Evolutionary conservation across 768 basidiomycete genomes (phyloP).

Genomic region (Russula ochroleuca): DNA sequence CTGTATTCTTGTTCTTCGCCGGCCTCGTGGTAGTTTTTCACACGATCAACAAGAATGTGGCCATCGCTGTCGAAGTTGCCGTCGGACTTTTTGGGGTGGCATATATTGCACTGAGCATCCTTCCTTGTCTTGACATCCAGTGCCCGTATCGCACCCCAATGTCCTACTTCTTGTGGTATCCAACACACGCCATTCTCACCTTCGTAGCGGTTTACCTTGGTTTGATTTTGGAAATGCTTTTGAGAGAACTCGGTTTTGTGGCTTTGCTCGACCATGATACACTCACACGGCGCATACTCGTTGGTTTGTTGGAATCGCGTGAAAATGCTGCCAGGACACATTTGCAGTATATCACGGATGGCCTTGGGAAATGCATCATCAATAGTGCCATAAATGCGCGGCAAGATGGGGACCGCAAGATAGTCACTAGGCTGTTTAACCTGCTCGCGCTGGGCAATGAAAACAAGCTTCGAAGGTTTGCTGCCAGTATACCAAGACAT

Average conservation of each 20-base stretch:
- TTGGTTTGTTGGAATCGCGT: too few relatives aligned
- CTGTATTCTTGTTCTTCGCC: not conserved
- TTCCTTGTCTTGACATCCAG: not conserved
- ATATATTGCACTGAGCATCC: not conserved
- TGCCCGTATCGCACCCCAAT: not conserved
- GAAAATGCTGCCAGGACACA: too few relatives aligned
- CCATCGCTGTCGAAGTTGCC: not conserved
- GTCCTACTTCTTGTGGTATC: not conserved
- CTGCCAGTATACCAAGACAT: not conserved
- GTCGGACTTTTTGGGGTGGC: not conserved
- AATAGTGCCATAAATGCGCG: not conserved
- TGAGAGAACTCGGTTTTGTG: too few relatives aligned
- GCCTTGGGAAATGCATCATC: not conserved
- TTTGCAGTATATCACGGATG: not conserved
- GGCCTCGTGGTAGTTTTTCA: not conserved
- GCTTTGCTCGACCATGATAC: too few relatives aligned
- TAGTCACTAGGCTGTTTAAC: not conserved
- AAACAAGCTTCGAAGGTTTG: not conserved
- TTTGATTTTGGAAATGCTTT: not conserved
- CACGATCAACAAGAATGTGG: not conserved
- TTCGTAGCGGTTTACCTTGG: not conserved
- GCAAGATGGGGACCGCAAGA: not conserved
- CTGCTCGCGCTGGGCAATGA: not conserved
- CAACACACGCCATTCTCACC: not conserved
- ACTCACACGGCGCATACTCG: too few relatives aligned